Evolutionary conservation across 83 land plant genomes (phyloP).

Genomic region (Picea mariana): DNA sequence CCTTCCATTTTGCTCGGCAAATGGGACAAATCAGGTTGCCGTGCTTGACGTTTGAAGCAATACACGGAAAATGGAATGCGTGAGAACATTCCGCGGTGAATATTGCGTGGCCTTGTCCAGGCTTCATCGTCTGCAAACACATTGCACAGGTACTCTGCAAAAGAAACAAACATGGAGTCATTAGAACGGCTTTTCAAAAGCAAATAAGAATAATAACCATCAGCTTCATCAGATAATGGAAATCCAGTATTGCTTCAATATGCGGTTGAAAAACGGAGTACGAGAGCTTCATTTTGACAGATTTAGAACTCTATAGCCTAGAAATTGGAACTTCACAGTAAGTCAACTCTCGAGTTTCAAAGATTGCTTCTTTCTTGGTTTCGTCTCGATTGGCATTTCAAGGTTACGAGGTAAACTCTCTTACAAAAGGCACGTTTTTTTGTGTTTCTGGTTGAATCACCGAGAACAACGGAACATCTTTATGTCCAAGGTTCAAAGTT

Average conservation of each 20-base stretch:
- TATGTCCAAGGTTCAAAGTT: background rate
- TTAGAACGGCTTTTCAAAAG: background rate
- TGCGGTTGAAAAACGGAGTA: background rate
- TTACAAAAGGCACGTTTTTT: background rate
- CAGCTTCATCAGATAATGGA: no score
- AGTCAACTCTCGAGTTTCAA: background rate
- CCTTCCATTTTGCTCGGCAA: slow-evolving; percentile 71
- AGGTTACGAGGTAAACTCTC: slow-evolving; percentile 9
- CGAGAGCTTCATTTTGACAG: background rate
- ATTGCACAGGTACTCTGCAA: slow-evolving; percentile 59
- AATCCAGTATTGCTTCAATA: background rate
- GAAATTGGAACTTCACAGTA: background rate
- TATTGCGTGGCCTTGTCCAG: slow-evolving; percentile 71
- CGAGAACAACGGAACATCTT: background rate
- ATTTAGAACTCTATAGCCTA: background rate
- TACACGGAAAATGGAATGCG: slow-evolving; percentile 86
- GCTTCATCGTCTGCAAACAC: slow-evolving; percentile 70
- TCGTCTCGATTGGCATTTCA: background rate
- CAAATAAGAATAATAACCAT: no score
- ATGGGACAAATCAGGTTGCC: slow-evolving; percentile 70
- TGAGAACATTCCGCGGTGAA: slow-evolving; percentile 95
- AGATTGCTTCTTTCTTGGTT: background rate
- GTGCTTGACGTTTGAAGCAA: slow-evolving; percentile 60
- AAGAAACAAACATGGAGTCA: background rate
- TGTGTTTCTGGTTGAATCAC: background rate